Evolutionary conservation across 2,329 filamentous ascomycete species (phyloP).

Genomic region (Penicillium sp.): DNA sequence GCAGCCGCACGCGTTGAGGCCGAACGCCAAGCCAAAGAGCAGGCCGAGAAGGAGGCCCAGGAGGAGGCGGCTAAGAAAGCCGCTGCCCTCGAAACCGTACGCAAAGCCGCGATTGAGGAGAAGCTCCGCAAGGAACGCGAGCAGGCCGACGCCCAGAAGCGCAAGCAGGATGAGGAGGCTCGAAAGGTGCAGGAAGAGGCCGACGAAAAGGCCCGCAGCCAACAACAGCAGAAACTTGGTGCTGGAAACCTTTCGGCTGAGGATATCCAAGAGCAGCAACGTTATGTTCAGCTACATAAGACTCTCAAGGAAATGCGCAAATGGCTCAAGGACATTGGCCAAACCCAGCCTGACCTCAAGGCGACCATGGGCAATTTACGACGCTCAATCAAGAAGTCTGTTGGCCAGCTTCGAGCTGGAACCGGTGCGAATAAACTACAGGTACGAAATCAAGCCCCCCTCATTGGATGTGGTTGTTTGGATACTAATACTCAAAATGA

Average conservation of each 20-base stretch:
- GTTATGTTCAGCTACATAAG: conserved; percentile 62
- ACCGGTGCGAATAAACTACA: conserved; percentile 61
- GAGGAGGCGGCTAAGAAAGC: conserved; percentile 35
- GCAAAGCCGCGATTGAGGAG: conserved; percentile 41
- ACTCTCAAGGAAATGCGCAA: conserved; percentile 63
- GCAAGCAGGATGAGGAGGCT: conserved; percentile 34
- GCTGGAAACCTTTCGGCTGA: conserved; percentile 32
- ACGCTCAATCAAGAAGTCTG: conserved; percentile 66
- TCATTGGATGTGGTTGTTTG: not conserved
- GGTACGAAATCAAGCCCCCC: conserved; percentile 37
- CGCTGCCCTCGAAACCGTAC: conserved; percentile 36
- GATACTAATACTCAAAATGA: conserved; percentile 11
- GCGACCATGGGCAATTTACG: conserved; percentile 69
- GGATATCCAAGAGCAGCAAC: conserved; percentile 46
- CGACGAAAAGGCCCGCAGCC: conserved; percentile 30
- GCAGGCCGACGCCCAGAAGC: conserved; percentile 33
- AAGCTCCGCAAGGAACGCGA: conserved; percentile 36
- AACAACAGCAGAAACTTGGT: conserved; percentile 33
- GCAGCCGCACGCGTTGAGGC: conserved; percentile 41
- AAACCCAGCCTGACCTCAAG: conserved; percentile 60
- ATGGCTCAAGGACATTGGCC: conserved; percentile 55
- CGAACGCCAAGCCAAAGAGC: conserved; percentile 47
- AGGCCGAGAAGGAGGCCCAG: conserved; percentile 34
- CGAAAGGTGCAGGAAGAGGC: conserved; percentile 33
- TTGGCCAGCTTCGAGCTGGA: conserved; percentile 68